Percentiles rank a stretch among this genome's conserved stretches.
These are phyloP conservation scores for Chlorophyllum brunneum DNA, from an alignment of 768 basidiomycete genomes.

Conservation along the genomic window DNA sequence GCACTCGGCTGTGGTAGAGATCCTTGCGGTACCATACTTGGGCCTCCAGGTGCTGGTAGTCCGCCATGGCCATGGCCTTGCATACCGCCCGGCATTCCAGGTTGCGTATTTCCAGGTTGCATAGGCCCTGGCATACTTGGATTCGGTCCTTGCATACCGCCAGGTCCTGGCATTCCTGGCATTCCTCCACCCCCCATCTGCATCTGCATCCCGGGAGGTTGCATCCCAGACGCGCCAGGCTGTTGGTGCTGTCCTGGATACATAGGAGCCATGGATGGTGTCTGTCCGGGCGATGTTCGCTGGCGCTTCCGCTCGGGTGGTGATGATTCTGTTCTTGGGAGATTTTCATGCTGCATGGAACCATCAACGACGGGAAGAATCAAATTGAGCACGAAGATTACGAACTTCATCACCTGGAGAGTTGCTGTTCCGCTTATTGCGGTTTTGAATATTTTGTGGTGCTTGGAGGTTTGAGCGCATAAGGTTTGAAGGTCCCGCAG, in stretches of 20 bases:
- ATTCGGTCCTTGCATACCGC: conserved; percentile 7
- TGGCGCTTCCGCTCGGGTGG: conserved; percentile 54
- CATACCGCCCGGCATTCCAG: conserved; percentile 8
- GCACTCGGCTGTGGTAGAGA: conserved; percentile 1
- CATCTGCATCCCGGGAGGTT: conserved; percentile 10
- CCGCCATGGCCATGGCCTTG: conserved; percentile 10
- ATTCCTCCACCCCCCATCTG: conserved; percentile 5
- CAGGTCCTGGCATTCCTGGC: conserved; percentile 9
- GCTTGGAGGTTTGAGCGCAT: conserved; percentile 16
- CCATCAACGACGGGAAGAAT: conserved; percentile 2
- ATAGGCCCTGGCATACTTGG: conserved; percentile 4
- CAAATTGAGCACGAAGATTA: conserved; percentile 6
- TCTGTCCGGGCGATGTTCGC: conserved; percentile 49
- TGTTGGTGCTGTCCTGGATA: conserved; percentile 25
- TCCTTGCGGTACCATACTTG: conserved; percentile 3
- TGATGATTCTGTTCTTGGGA: conserved; percentile 48
- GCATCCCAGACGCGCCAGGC: conserved; percentile 12
- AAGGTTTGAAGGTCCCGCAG: conserved; percentile 40
- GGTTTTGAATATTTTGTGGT: conserved; percentile 29
- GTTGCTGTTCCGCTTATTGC: conserved; percentile 45
- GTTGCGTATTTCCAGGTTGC: conserved; percentile 10
- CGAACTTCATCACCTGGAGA: conserved; percentile 60
- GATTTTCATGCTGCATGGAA: conserved; percentile 38
- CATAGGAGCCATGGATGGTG: conserved; percentile 26
- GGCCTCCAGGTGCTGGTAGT: conserved; percentile 4